A percentile compares a stretch with the other conserved stretches of the same genome.
Evolutionary conservation across 1,284 basidiomycete species (phyloP).

Genomic region (Cutaneotrichosporon cyanovorans): DNA sequence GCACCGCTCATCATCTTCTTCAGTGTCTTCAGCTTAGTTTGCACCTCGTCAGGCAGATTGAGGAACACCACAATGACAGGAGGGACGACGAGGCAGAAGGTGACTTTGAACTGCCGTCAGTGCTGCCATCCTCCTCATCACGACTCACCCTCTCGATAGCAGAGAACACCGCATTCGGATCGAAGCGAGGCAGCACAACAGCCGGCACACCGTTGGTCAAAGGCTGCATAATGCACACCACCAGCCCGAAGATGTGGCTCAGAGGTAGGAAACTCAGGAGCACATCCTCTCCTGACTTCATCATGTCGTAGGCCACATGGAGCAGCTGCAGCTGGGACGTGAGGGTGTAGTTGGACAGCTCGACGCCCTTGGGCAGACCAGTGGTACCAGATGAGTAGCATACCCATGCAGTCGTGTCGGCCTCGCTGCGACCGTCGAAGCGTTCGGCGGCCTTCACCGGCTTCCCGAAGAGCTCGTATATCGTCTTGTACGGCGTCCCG

Average conservation of each 20-base stretch:
- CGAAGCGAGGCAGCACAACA: conserved; percentile 63
- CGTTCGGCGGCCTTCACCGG: background rate
- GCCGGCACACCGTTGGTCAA: conserved; percentile 56
- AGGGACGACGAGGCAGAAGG: conserved; percentile 64
- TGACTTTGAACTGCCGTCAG: conserved; percentile 55
- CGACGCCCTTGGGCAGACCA: conserved; percentile 42
- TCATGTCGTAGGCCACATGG: background rate
- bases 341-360: conserved; percentile 49
- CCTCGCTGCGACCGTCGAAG: background rate
- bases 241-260: conserved; percentile 17
- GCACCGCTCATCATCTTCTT: conserved; percentile 64
- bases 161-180: conserved; percentile 52
- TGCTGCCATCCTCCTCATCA: too few relatives aligned
- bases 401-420: conserved; percentile 31
- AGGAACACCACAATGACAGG: conserved; percentile 61
- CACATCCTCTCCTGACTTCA: conserved; percentile 1
- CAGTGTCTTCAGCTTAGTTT: conserved; percentile 62
- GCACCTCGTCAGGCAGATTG: conserved; percentile 53
- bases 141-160: conserved; percentile 57
- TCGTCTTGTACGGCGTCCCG: background rate
- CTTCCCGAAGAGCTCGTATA: conserved; percentile 2
- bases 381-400: conserved; percentile 63
- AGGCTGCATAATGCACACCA: conserved; percentile 54
- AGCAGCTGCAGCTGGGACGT: conserved; percentile 33
- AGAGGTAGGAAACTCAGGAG: conserved; percentile 16